Percentiles rank a stretch among this genome's conserved stretches.
Evolutionary conservation across 176 grass and related monocot species (phyloP).

Genomic region (Carex parvula): DNA sequence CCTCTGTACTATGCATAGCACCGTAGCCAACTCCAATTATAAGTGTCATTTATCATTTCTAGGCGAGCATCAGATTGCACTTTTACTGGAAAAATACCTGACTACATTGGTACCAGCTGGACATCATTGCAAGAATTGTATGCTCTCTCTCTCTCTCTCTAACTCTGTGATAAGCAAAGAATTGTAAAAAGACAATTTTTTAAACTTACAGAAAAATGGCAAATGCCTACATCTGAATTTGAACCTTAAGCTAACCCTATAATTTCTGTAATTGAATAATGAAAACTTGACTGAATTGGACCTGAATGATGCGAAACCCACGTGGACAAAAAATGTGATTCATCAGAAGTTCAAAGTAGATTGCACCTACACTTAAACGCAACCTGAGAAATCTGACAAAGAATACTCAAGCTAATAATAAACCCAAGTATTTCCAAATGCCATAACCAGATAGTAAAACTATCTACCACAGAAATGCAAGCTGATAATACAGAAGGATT

Average conservation of each 20-base stretch:
- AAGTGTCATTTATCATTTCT: not conserved
- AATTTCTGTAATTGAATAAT: not conserved
- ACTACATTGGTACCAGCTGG: constrained; percentile 53
- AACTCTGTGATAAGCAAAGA: too few relatives aligned
- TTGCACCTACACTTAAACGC: not conserved
- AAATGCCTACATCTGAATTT: not conserved
- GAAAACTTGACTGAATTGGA: not conserved
- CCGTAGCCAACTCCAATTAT: too few relatives aligned
- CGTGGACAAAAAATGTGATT: not conserved
- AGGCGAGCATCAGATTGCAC: constrained; percentile 57
- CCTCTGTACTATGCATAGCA: too few relatives aligned
- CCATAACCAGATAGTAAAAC: not conserved
- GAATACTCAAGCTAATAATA: too few relatives aligned
- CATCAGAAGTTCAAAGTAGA: not conserved
- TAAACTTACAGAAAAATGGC: not conserved
- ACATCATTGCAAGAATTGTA: constrained; percentile 49
- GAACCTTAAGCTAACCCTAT: not conserved
- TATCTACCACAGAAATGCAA: not conserved
- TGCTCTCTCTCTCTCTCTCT: not conserved
- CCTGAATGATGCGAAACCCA: not conserved
- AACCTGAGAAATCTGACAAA: not conserved
- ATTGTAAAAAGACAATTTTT: not conserved
- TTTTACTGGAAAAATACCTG: constrained; percentile 72
- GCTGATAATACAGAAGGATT: not conserved
- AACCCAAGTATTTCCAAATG: too few relatives aligned